phyloP scores from a whole-genome alignment of 176 grass and related monocot species.

The Hordeum vulgare region DNA sequence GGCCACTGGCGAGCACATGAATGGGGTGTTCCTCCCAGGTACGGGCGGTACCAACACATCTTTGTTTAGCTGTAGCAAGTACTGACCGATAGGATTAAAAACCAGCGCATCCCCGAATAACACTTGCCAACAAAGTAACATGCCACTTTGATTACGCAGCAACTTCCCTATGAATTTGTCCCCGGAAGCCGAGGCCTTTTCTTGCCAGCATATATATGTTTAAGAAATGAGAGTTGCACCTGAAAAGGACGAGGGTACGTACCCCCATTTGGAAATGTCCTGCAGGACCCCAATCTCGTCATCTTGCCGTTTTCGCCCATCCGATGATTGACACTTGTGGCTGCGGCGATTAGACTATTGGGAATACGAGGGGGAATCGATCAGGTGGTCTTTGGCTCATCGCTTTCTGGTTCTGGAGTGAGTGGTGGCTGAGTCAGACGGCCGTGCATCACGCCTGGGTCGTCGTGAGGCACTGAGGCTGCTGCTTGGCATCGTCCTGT shows the following conservation, averaged over 20 bases:
- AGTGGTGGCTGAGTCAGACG: background rate
- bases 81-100: background rate
- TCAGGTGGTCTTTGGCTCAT: background rate
- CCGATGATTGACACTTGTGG: constrained; percentile 52
- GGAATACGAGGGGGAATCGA: background rate
- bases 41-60: background rate
- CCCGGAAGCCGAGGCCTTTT: background rate
- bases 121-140: background rate
- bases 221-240: background rate
- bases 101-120: background rate
- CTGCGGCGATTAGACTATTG: background rate
- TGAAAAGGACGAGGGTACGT: constrained; percentile 5
- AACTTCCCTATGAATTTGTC: constrained; percentile 16
- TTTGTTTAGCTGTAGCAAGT: background rate
- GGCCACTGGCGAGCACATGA: background rate
- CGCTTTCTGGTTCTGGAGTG: background rate
- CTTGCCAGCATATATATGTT: background rate
- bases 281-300: constrained; percentile 6
- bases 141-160: background rate
- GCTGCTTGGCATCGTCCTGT: background rate
- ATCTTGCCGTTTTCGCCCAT: constrained; percentile 33
- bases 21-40: background rate
- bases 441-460: background rate
- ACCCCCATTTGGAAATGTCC: constrained; percentile 34
- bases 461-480: background rate